Conservation (phyloP, 345 rosid species). For the Melaleuca quinquenervia region DNA sequence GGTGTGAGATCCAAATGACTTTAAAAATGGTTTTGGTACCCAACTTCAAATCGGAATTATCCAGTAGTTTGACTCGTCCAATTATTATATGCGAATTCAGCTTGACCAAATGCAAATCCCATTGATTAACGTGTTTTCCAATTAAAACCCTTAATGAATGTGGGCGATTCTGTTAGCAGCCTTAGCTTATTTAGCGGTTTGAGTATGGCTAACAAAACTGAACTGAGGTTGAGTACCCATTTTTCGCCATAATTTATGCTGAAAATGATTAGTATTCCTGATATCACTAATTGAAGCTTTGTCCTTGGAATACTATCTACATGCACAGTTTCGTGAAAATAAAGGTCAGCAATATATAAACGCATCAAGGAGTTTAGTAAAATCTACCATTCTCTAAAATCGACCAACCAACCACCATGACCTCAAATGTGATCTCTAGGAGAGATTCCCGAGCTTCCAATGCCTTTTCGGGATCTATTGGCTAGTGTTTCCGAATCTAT, state of each 20-base stretch:
- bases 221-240: background rate
- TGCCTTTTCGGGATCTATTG: background rate
- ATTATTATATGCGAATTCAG: no score
- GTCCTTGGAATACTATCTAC: background rate
- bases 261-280: no score
- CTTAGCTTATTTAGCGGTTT: background rate
- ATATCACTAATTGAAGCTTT: background rate
- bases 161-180: background rate
- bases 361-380: background rate
- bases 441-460: background rate
- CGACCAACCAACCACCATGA: background rate
- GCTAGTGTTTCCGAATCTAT: background rate
- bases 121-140: no score
- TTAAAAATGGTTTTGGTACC: no score
- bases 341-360: no score
- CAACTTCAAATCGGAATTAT: no score
- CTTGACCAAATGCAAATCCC: no score
- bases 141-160: no score
- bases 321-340: background rate
- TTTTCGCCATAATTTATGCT: background rate
- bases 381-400: background rate
- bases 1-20: background rate
- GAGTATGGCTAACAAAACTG: background rate
- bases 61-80: no score
- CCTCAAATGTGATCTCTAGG: background rate